Conservation (phyloP, 208 protist species). For the Leishmania mexicana region DNA sequence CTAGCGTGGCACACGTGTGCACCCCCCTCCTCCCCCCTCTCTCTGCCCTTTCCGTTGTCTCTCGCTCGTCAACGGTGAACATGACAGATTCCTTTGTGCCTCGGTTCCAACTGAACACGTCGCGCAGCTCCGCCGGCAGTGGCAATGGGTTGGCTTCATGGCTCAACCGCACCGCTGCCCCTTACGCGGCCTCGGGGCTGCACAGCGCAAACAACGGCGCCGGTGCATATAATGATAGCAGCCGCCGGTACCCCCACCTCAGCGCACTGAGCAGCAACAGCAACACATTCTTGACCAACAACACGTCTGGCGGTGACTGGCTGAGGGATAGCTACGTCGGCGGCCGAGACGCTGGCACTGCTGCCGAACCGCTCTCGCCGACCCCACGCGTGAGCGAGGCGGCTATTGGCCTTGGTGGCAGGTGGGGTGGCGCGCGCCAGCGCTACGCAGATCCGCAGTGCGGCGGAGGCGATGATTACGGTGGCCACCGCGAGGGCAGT, state of each 20-base stretch:
- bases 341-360: neutral
- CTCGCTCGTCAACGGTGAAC: neutral
- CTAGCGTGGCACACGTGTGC: neutral
- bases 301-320: constrained; percentile 25
- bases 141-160: neutral
- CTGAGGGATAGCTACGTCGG: constrained; percentile 2
- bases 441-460: constrained; percentile 3
- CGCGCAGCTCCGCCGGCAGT: constrained; percentile 6
- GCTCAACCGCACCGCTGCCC: constrained; percentile 20
- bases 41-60: neutral
- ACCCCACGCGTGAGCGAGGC: constrained; percentile 9
- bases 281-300: constrained; percentile 30
- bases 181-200: neutral
- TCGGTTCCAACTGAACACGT: constrained; percentile 19
- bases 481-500: neutral
- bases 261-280: constrained; percentile 18
- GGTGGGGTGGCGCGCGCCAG: neutral
- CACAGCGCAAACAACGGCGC: neutral
- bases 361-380: constrained; percentile 19
- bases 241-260: neutral
- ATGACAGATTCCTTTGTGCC: constrained; percentile 24
- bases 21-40: constrained; percentile 5
- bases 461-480: neutral
- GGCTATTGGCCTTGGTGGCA: neutral
- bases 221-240: neutral